Conservation (phyloP, 2,329 filamentous ascomycete genomes). For the Sphaerulina populicola region DNA sequence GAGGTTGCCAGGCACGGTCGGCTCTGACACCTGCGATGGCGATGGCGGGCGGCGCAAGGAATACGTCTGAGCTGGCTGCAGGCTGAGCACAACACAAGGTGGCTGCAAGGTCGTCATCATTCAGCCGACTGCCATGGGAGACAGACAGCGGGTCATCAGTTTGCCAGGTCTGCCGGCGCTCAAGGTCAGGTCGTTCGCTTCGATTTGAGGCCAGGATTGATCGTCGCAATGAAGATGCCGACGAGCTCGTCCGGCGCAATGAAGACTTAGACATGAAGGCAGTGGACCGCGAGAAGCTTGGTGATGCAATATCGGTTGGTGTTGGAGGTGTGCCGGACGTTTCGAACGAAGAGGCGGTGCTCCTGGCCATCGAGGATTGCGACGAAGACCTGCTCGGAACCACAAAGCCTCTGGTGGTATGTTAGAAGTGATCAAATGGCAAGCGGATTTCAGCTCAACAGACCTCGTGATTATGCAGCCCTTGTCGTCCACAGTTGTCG, state of each 20-base stretch:
- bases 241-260: not conserved
- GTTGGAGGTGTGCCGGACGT: slow-evolving; percentile 11
- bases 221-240: slow-evolving; percentile 10
- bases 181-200: not conserved
- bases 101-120: slow-evolving; percentile 11
- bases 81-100: not conserved
- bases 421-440: not conserved
- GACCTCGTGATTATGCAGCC: slow-evolving; percentile 18
- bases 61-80: not conserved
- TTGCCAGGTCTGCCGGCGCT: slow-evolving; percentile 2
- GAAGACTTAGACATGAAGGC: not conserved
- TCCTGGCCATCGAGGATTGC: slow-evolving; percentile 11
- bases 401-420: slow-evolving; percentile 14
- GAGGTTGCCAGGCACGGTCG: not conserved
- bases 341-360: slow-evolving; percentile 10
- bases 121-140: slow-evolving; percentile 6
- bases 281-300: slow-evolving; percentile 10
- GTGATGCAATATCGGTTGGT: slow-evolving; percentile 7
- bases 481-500: slow-evolving; percentile 16
- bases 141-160: not conserved
- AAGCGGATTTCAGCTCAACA: not conserved
- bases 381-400: slow-evolving; percentile 17
- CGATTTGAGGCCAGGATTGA: not conserved
- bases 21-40: not conserved
- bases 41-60: not conserved